Base-by-base conservation (phyloP, 1,139 yeast species). In the Meyerozyma carpophila region DNA sequence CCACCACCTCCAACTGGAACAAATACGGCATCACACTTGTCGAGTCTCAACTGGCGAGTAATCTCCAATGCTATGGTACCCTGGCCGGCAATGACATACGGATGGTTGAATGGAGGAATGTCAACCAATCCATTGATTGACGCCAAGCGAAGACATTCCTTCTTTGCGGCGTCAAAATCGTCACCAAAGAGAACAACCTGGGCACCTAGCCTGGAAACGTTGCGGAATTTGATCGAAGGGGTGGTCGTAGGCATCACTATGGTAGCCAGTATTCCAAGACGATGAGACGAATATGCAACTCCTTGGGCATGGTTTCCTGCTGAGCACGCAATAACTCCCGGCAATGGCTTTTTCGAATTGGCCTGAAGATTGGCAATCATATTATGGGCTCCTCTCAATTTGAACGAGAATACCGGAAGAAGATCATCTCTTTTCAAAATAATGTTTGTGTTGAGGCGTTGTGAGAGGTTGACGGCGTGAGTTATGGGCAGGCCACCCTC, bases 261-360 rank as follows among this genome's bases (percentile, higher is more conserved):
- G 5, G 97, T 93, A 2, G 98, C 91, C 5, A 96, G 94, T 44
- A 93, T 90, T 31, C 84, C 84, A 57, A 93, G 70, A 50, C 82
- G 81, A 50, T 79, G 81, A 3, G 98, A 96, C 13, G 96, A 86
- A 60, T 69, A 93, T 0, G 98, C 98, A 8, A 94, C 98, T 50
- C 99, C 99, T 63, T 94, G 99, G 2, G 99, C 99, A 57, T 93
- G 99, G 63, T 93, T 93, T 34, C 99, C 99, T 1, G 98, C 99
- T 18, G 97, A 89, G 57, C 98, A 93, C 0, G 98, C 97, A 61
- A 94, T 85, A 43, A 93, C 97, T 51, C 99, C 99, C 48, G 84
- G 79, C 52, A 86, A 66, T 43, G 86, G 82, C 36, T 81, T 75
- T 39, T 80, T 77, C 25, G 79, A 73, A 43, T 66, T 58, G 28